These are phyloP conservation scores for Starmerella stigmatis DNA, from an alignment of 805 yeast genomes.

Conservation along the genomic window DNA sequence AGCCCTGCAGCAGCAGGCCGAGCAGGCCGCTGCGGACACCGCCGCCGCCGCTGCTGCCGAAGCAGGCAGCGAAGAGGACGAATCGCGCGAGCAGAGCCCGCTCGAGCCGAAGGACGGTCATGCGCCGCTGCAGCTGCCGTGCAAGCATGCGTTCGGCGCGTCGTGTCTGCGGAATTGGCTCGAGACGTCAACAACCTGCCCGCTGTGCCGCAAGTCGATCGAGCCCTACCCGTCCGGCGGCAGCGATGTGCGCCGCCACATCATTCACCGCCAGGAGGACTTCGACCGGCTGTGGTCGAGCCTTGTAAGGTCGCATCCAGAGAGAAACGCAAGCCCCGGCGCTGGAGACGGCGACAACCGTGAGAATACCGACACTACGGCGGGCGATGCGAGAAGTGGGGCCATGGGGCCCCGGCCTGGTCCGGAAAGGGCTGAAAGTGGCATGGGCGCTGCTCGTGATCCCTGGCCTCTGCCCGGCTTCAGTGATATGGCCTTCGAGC, in stretches of 20 bases:
- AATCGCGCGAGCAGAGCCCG: neutral
- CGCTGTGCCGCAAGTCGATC: slow-evolving; percentile 63
- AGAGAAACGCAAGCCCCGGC: neutral
- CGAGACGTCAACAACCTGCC: slow-evolving; percentile 62
- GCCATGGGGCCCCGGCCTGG: too few species aligned
- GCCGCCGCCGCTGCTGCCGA: slow-evolving; percentile 3
- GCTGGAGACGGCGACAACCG: too few species aligned
- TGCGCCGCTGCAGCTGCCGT: slow-evolving; percentile 63
- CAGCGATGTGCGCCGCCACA: neutral
- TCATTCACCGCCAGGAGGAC: neutral
- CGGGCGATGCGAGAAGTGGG: too few species aligned
- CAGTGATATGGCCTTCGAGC: too few species aligned
- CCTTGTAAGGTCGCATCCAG: neutral
- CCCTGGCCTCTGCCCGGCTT: too few species aligned
- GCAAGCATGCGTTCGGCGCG: slow-evolving; percentile 79
- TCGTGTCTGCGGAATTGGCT: slow-evolving; percentile 84
- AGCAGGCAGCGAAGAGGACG: neutral
- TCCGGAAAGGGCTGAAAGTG: too few species aligned
- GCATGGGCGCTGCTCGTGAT: too few species aligned
- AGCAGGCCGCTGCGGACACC: neutral
- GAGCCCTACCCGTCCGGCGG: slow-evolving; percentile 21
- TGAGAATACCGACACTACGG: too few species aligned
- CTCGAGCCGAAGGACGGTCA: slow-evolving; percentile 34
- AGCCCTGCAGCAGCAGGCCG: neutral
- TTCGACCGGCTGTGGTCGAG: neutral